Conservation (phyloP, 352 stramenopile species). For the Globisporangium alternatum region DNA sequence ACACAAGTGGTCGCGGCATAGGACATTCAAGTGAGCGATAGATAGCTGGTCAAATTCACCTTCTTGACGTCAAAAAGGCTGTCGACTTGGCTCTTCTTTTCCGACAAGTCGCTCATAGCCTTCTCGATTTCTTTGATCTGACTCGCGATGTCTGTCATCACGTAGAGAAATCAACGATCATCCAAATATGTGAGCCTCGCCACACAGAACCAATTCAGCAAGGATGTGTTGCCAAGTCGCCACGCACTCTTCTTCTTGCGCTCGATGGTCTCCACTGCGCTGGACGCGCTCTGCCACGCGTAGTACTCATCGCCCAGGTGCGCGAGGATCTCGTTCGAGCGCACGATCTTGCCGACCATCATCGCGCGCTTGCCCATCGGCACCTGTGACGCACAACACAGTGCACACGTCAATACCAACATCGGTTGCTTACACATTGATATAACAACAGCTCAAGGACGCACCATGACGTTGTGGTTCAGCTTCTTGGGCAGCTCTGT, state of each 20-base stretch:
- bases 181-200: not conserved
- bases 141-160: slow-evolving; percentile 33
- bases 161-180: not conserved
- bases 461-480: slow-evolving; percentile 76
- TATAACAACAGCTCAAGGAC: not conserved
- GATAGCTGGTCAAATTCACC: slow-evolving; percentile 14
- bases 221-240: not conserved
- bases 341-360: slow-evolving; percentile 79
- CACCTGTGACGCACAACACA: slow-evolving; percentile 25
- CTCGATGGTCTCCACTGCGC: slow-evolving; percentile 60
- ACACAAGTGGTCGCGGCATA: not conserved
- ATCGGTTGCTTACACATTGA: not conserved
- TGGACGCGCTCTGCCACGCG: slow-evolving; percentile 64
- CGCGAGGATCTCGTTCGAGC: slow-evolving; percentile 80
- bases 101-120: slow-evolving; percentile 34
- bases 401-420: not conserved
- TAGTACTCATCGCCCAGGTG: slow-evolving; percentile 83
- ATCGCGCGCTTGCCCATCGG: slow-evolving; percentile 82
- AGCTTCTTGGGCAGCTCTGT: slow-evolving; percentile 75
- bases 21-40: not conserved
- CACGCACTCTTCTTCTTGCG: slow-evolving; percentile 73
- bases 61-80: slow-evolving; percentile 73
- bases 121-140: slow-evolving; percentile 59
- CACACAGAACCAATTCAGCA: not conserved
- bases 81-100: slow-evolving; percentile 68